These are phyloP conservation scores for Candida succiphila DNA, from an alignment of 805 yeast genomes.

Conservation along the genomic window DNA sequence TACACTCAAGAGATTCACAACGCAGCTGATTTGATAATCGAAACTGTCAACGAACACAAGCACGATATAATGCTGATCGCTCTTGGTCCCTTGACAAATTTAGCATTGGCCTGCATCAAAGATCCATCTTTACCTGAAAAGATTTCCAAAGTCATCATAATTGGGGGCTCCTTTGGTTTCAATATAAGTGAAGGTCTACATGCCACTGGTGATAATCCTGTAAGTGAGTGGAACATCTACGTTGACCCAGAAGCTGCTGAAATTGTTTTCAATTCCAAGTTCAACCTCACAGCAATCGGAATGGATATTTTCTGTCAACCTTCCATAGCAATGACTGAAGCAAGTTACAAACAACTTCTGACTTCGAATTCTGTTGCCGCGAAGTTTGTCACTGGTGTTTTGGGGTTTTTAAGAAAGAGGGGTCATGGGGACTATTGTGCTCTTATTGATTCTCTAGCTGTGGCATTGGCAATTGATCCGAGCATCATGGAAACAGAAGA, in stretches of 20 bases:
- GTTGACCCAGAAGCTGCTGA: slow-evolving; percentile 20
- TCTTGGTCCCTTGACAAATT: slow-evolving; percentile 16
- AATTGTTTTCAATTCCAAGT: slow-evolving; percentile 11
- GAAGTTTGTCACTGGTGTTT: slow-evolving; percentile 14
- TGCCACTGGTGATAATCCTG: slow-evolving; percentile 20
- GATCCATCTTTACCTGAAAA: slow-evolving; percentile 13
- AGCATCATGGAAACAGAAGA: slow-evolving; percentile 12
- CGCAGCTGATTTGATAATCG: slow-evolving; percentile 14
- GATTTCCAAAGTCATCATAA: slow-evolving; percentile 13
- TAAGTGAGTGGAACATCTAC: slow-evolving; percentile 18
- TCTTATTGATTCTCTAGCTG: slow-evolving; percentile 17
- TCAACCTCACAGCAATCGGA: slow-evolving; percentile 16
- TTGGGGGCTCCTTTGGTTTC: slow-evolving; percentile 19
- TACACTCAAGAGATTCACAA: slow-evolving; percentile 2
- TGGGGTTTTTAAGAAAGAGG: slow-evolving; percentile 10
- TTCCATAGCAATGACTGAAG: slow-evolving; percentile 12
- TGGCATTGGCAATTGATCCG: slow-evolving; percentile 16
- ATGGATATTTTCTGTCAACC: slow-evolving; percentile 20
- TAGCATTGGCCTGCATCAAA: slow-evolving; percentile 15
- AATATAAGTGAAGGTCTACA: slow-evolving; percentile 13
- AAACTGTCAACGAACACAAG: slow-evolving; percentile 9
- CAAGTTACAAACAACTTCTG: slow-evolving; percentile 4
- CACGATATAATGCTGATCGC: slow-evolving; percentile 12
- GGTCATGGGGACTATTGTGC: slow-evolving; percentile 19
- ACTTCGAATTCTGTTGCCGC: slow-evolving; percentile 8